A percentile compares a stretch with the other conserved stretches of the same genome.
Conservation (phyloP, 805 yeast genomes). For the Wickerhamiella siamensis region DNA sequence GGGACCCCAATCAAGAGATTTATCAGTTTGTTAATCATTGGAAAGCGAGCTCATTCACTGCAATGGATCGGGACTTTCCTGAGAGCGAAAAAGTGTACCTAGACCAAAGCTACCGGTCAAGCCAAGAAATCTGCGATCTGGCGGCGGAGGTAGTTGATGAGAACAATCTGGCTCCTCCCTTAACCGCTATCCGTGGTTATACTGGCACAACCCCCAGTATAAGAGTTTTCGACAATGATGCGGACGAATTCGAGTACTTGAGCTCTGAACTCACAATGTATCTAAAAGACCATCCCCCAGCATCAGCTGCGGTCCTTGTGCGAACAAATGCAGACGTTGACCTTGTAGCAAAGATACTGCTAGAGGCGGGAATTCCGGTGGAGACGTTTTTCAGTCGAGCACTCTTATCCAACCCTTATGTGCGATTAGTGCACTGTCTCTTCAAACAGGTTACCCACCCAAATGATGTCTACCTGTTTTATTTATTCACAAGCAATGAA, state of each 20-base stretch:
- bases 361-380: conserved; percentile 1
- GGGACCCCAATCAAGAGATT: conserved; percentile 17
- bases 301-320: conserved; percentile 11
- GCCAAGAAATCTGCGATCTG: conserved; percentile 7
- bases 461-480: conserved; percentile 9
- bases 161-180: not conserved
- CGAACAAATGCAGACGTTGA: conserved; percentile 7
- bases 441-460: conserved; percentile 9
- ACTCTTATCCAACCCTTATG: conserved; percentile 3
- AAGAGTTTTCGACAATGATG: not conserved
- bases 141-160: conserved; percentile 4
- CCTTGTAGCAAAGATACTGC: not conserved
- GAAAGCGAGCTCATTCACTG: conserved; percentile 7
- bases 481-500: conserved; percentile 7
- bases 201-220: not conserved
- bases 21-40: conserved; percentile 8
- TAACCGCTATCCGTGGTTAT: not conserved
- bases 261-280: not conserved
- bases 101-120: conserved; percentile 11
- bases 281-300: not conserved
- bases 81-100: conserved; percentile 1
- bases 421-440: conserved; percentile 7
- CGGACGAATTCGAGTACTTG: not conserved
- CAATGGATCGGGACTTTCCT: conserved; percentile 8
- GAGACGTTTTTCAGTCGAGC: conserved; percentile 3